Evolutionary conservation across 106 monocot species (phyloP).

Genomic region (Phalaenopsis equestris): DNA sequence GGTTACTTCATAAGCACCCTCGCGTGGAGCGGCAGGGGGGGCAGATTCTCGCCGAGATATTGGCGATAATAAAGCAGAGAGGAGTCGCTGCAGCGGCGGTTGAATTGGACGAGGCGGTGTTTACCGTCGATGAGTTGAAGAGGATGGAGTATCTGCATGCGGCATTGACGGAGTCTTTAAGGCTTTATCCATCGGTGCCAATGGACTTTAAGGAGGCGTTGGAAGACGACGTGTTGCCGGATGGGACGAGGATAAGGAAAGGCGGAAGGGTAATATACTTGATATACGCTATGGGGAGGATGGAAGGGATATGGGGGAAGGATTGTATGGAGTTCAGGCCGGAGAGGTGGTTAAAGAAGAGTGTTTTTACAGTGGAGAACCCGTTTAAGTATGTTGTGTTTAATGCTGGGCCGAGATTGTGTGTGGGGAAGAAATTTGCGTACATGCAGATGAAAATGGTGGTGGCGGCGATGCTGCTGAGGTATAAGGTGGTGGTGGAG

Average conservation of each 20-base stretch:
- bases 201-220: conserved; percentile 78
- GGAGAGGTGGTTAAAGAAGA: conserved; percentile 65
- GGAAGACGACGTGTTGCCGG: conserved; percentile 69
- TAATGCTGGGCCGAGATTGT: conserved; percentile 86
- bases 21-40: conserved; percentile 53
- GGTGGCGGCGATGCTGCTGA: conserved; percentile 52
- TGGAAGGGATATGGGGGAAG: conserved; percentile 70
- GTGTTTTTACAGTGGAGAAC: conserved; percentile 42
- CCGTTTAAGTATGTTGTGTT: conserved; percentile 83
- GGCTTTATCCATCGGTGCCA: conserved; percentile 91
- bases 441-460: conserved; percentile 97
- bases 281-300: conserved; percentile 82
- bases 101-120: conserved; percentile 9
- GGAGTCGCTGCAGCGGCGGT: no score
- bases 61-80: conserved; percentile 8
- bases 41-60: conserved; percentile 52
- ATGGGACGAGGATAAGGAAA: conserved; percentile 42
- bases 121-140: conserved; percentile 50
- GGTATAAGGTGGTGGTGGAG: conserved; percentile 49
- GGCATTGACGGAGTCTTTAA: conserved; percentile 66
- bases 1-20: conserved; percentile 61
- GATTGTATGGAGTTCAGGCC: conserved; percentile 79
- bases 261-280: conserved; percentile 69
- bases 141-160: conserved; percentile 85
- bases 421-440: conserved; percentile 94